These are phyloP conservation scores for Ogataea sp. DNA, from an alignment of 805 yeast genomes.

Conservation along the genomic window DNA sequence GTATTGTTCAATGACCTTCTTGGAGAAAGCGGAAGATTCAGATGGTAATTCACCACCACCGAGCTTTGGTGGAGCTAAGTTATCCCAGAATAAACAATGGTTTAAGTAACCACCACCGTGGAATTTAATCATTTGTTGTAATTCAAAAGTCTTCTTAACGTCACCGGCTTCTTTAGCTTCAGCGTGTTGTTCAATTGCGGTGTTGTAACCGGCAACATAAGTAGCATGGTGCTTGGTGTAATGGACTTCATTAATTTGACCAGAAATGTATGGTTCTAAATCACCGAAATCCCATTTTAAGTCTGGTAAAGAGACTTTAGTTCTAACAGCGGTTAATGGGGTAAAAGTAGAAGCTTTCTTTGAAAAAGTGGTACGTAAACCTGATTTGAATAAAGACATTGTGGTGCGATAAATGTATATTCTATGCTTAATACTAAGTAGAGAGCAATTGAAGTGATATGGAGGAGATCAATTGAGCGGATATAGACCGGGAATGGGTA, in stretches of 20 bases:
- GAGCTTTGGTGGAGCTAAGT: slow-evolving; percentile 63
- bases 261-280: slow-evolving; percentile 79
- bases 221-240: slow-evolving; percentile 91
- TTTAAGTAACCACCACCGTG: slow-evolving; percentile 89
- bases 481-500: too few species aligned
- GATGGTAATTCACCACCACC: slow-evolving; percentile 79
- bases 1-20: slow-evolving; percentile 53
- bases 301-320: slow-evolving; percentile 71
- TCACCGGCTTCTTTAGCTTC: slow-evolving; percentile 58
- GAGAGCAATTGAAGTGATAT: too few species aligned
- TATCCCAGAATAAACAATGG: slow-evolving; percentile 85
- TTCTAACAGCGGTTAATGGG: slow-evolving; percentile 30
- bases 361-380: slow-evolving; percentile 18
- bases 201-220: slow-evolving; percentile 78
- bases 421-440: neutral
- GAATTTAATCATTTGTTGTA: slow-evolving; percentile 75
- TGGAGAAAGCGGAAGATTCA: slow-evolving; percentile 44
- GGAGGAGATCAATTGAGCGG: too few species aligned
- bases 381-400: slow-evolving; percentile 19
- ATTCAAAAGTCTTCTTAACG: slow-evolving; percentile 47
- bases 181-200: slow-evolving; percentile 64
- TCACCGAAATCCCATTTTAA: slow-evolving; percentile 80
- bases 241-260: slow-evolving; percentile 79
- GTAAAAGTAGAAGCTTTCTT: slow-evolving; percentile 1
- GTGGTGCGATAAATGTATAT: too few species aligned